Conservation (phyloP, 2,329 filamentous ascomycete genomes). For the Sclerotinia spermophila region DNA sequence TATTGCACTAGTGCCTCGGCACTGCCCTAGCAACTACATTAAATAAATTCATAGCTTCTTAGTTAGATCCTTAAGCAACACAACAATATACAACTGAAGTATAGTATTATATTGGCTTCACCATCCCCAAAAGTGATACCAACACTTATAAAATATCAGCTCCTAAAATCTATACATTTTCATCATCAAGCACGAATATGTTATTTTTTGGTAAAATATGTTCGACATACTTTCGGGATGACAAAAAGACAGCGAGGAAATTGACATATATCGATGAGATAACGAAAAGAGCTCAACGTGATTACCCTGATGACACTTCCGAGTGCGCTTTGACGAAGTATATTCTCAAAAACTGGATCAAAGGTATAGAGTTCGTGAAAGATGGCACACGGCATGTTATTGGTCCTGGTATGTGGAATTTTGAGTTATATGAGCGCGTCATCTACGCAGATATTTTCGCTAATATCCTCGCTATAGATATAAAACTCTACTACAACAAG, state of each 20-base stretch:
- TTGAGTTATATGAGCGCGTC: no score
- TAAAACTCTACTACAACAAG: background rate
- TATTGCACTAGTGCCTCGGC: no score
- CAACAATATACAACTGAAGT: no score
- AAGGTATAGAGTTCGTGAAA: background rate
- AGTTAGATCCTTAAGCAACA: no score
- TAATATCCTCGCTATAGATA: background rate
- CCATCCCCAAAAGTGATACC: no score
- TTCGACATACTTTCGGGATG: background rate
- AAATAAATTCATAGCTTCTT: no score
- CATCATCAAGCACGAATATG: background rate
- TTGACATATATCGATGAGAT: background rate
- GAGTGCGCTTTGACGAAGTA: background rate
- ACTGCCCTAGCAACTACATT: no score
- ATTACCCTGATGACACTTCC: background rate
- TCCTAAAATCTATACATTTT: background rate
- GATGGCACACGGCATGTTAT: background rate
- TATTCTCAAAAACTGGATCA: background rate
- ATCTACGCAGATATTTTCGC: background rate
- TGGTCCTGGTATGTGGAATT: background rate
- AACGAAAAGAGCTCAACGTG: background rate
- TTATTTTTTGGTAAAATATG: background rate
- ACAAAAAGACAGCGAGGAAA: rapidly evolving
- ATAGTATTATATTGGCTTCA: no score
- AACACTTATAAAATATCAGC: background rate